Percentiles rank a stretch among this genome's conserved stretches.
phyloP scores from a whole-genome alignment of 345 rosid genomes.

The Eucalyptus tenuipes region DNA sequence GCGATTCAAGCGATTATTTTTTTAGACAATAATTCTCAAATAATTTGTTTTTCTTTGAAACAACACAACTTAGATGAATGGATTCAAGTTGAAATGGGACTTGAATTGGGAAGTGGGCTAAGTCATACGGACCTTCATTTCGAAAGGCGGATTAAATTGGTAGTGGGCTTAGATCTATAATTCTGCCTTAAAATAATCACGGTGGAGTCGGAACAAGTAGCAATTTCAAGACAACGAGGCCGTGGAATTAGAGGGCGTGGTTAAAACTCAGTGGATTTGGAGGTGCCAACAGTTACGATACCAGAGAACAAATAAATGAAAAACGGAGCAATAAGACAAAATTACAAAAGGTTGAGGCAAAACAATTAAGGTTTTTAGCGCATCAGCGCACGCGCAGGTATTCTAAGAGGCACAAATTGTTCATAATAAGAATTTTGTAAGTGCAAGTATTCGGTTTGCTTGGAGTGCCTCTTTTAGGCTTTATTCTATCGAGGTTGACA shows the following conservation, averaged over 20 bases:
- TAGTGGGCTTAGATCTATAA: background rate
- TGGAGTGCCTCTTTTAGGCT: background rate
- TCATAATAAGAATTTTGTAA: accelerated
- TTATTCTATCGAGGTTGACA: accelerated
- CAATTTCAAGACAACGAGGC: background rate
- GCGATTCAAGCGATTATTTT: accelerated
- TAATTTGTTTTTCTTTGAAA: no score
- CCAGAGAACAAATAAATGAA: background rate
- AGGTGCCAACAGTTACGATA: accelerated
- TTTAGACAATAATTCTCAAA: accelerated
- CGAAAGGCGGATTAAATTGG: background rate
- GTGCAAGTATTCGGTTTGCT: no score
- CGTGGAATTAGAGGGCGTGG: accelerated
- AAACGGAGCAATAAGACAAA: background rate
- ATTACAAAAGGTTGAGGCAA: no score
- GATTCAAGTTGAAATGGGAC: background rate
- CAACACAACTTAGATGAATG: no score
- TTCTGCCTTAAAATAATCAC: accelerated
- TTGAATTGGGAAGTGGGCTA: background rate
- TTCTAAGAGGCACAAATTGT: accelerated
- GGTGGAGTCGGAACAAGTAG: background rate
- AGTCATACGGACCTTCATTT: background rate
- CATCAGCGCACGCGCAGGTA: accelerated
- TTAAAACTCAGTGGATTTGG: background rate
- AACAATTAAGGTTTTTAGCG: accelerated